Base-by-base conservation (phyloP, 768 basidiomycete genomes). In the Trametes gibbosa region DNA sequence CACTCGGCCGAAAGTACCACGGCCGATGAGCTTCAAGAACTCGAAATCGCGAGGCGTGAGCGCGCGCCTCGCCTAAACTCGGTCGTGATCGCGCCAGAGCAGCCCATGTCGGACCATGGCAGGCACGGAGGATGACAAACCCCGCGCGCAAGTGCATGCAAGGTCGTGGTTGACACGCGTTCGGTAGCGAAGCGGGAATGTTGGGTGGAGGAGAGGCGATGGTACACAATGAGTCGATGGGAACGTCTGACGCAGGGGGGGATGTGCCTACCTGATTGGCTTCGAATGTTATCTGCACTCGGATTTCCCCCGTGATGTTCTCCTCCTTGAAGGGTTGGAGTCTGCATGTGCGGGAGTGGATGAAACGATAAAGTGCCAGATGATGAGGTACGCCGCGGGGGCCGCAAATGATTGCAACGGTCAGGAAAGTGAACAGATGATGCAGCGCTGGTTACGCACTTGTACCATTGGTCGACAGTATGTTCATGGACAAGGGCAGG, bases 1-100 rank as follows among this genome's bases (percentile, higher is more conserved):
- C 19, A 99, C 97, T 54, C 94, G 91, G 48, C 95, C 97, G 72
- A 99, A 99, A 0, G 97, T 98, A 1, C 97, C 97, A 49, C 95
- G 87, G 57, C 97, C 97, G 74, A 99, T 98, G 57, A 99, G 89
- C 73, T 97, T 97, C 69, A 99, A 86, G 77, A 98, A 97, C 70
- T 98, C 96, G 68, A 99, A 99, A 71, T 98, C 96, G 69, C 90
- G 86, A 29, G 95, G 95, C n/a, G 85, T 90, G 50, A 98, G 82
- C 5, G 90, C 85, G 45, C 86, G 85, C 76, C 90, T 93, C 47
- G 85, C 89, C 92, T 93, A 51, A 34, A 14, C 21, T 9, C 8
- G 21, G 21, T 13, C 21, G 21, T 25, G 41, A 21, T 10, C 10
- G 21, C 25, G 42, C 13, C 43, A 41, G 41, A 32, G 24, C 39